phyloP scores from a whole-genome alignment of 352 stramenopile genomes.

The Phytophthora foliorum region DNA sequence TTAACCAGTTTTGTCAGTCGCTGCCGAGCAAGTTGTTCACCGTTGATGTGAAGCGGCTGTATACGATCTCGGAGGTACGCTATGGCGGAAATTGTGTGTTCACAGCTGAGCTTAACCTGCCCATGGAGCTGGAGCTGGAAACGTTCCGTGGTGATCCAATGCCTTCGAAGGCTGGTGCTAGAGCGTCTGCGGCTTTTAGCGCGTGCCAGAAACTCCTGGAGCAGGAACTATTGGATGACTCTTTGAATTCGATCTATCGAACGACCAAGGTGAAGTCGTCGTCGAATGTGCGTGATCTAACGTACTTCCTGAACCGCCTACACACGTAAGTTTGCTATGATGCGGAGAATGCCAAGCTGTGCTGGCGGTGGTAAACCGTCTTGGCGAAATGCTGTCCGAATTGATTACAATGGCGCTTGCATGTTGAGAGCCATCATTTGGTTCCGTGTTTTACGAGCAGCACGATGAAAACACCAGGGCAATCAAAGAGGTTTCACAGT shows the following conservation, averaged over 20 bases:
- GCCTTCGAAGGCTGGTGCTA: conserved; percentile 65
- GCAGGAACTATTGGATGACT: conserved; percentile 61
- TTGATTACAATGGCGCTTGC: too few relatives aligned
- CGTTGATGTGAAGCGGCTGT: conserved; percentile 66
- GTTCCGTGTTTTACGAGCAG: background rate
- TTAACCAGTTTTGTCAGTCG: conserved; percentile 86
- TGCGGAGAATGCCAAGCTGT: background rate
- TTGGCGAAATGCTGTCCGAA: background rate
- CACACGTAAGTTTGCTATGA: conserved; percentile 32
- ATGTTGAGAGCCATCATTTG: background rate
- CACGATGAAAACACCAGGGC: background rate
- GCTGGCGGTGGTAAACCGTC: background rate
- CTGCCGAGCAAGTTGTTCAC: conserved; percentile 65
- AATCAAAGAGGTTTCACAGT: background rate
- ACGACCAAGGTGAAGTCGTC: conserved; percentile 56
- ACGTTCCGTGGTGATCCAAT: conserved; percentile 58
- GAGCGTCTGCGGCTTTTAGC: conserved; percentile 66
- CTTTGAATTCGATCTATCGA: conserved; percentile 82
- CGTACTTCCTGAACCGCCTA: conserved; percentile 59
- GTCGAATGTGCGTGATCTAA: conserved; percentile 56
- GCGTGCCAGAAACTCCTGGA: conserved; percentile 68
- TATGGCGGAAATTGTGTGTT: conserved; percentile 59
- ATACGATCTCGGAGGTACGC: conserved; percentile 46
- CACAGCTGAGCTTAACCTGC: conserved; percentile 59
- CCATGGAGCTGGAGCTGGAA: conserved; percentile 56